Conservation (phyloP, 2,329 filamentous ascomycete species). For the Chaetomium globosum region DNA sequence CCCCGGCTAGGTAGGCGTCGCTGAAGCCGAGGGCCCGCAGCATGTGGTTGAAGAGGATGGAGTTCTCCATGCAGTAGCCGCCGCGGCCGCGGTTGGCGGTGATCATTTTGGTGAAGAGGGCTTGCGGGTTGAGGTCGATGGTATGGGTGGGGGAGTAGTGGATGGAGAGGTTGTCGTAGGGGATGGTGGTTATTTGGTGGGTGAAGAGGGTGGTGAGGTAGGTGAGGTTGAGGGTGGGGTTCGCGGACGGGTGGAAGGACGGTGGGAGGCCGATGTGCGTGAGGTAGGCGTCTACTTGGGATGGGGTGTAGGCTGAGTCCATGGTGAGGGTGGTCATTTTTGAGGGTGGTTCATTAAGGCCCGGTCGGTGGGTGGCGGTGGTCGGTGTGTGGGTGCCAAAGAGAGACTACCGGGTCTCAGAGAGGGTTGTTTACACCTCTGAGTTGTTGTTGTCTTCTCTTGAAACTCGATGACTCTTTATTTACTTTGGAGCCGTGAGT, state of each 20-base stretch:
- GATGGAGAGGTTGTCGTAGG: constrained; percentile 60
- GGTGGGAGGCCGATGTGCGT: constrained; percentile 33
- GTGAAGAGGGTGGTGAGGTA: constrained; percentile 40
- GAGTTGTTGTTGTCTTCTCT: not conserved
- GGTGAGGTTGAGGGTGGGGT: constrained; percentile 39
- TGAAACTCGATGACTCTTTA: not conserved
- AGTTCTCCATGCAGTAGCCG: constrained; percentile 64
- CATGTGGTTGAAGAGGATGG: constrained; percentile 51
- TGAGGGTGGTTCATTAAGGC: too few relatives aligned
- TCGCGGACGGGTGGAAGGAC: constrained; percentile 32
- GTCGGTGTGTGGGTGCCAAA: too few relatives aligned
- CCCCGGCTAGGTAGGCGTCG: constrained; percentile 50
- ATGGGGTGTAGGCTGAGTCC: constrained; percentile 30
- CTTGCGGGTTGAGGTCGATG: constrained; percentile 50
- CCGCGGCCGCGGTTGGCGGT: constrained; percentile 48
- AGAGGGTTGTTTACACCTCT: not conserved
- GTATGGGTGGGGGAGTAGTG: constrained; percentile 51
- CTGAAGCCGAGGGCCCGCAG: constrained; percentile 37
- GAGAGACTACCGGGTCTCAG: not conserved
- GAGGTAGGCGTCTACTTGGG: constrained; percentile 35
- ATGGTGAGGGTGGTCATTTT: not conserved
- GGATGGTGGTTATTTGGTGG: constrained; percentile 54
- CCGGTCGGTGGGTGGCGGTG: too few relatives aligned
- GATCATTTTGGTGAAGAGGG: constrained; percentile 55
- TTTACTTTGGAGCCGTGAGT: constrained; percentile 14